Conservation (phyloP, 257 asterid genomes). For the Avicennia marina region DNA sequence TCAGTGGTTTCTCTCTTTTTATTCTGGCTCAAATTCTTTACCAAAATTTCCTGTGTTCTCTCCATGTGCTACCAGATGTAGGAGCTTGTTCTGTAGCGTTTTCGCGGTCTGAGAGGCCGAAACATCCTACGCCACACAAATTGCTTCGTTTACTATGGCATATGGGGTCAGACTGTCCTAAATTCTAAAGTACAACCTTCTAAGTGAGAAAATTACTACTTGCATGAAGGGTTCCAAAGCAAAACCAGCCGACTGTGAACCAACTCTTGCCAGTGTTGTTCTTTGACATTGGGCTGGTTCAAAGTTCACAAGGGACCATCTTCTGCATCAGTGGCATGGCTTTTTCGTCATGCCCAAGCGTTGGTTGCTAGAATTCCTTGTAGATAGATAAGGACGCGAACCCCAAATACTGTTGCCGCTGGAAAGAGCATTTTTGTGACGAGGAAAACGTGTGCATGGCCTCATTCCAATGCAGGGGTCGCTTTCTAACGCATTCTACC, state of each 20-base stretch:
- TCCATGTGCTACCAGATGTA: background rate
- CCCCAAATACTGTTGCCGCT: background rate
- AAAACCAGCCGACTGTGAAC: slow-evolving; percentile 6
- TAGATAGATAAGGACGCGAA: background rate
- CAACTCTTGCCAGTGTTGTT: slow-evolving; percentile 10
- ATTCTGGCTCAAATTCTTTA: too few relatives aligned
- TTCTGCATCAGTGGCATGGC: slow-evolving; percentile 12
- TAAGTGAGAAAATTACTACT: slow-evolving; percentile 19
- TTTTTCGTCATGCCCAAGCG: slow-evolving; percentile 8
- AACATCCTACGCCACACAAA: slow-evolving; percentile 23
- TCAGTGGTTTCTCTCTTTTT: too few relatives aligned
- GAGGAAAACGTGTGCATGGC: slow-evolving; percentile 13
- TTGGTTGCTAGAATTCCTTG: background rate
- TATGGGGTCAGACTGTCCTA: slow-evolving; percentile 9
- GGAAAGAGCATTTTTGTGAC: background rate
- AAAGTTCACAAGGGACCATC: slow-evolving; percentile 6
- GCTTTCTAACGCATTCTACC: background rate
- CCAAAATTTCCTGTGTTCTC: too few relatives aligned
- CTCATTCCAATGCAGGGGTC: background rate
- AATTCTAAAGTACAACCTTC: slow-evolving; percentile 12
- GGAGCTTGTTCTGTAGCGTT: slow-evolving; percentile 13
- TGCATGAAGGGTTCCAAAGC: slow-evolving; percentile 7
- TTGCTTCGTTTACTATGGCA: slow-evolving; percentile 14
- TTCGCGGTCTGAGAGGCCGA: slow-evolving; percentile 20
- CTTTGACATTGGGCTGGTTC: background rate